These are phyloP conservation scores for Plasmopara muralis DNA, from an alignment of 352 stramenopile genomes.

Conservation along the genomic window DNA sequence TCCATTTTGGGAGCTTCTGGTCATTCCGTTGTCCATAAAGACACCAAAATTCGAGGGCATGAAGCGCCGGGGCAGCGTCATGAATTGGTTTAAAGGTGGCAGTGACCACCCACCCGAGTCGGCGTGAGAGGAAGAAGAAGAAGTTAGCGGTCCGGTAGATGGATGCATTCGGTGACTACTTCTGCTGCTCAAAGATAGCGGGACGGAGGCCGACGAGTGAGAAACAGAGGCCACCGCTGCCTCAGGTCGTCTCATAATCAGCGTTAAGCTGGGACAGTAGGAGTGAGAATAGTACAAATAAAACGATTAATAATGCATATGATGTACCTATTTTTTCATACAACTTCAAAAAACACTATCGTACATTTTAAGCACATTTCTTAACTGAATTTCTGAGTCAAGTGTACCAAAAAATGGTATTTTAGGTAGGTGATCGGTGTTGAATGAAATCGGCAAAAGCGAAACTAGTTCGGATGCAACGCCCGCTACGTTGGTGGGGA, in stretches of 20 bases:
- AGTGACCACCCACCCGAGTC: slow-evolving; percentile 13
- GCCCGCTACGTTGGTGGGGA: too few species aligned
- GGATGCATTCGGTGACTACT: slow-evolving; percentile 2
- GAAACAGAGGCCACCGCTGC: slow-evolving; percentile 3
- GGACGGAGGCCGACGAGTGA: slow-evolving; percentile 4
- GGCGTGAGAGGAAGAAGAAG: not conserved
- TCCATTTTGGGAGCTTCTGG: not conserved
- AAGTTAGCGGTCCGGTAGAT: not conserved
- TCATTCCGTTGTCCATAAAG: slow-evolving; percentile 3
- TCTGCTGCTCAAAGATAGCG: slow-evolving; percentile 2
- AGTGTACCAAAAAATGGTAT: too few species aligned
- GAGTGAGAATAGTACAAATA: too few species aligned
- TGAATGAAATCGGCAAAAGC: too few species aligned
- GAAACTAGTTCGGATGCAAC: too few species aligned
- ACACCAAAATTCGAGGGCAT: slow-evolving; percentile 11
- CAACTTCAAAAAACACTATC: too few species aligned
- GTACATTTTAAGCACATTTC: too few species aligned
- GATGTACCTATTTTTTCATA: too few species aligned
- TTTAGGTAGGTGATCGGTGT: too few species aligned
- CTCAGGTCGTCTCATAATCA: slow-evolving; percentile 13
- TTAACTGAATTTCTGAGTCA: too few species aligned
- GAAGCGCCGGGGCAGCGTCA: slow-evolving; percentile 24
- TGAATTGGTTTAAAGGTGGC: slow-evolving; percentile 29
- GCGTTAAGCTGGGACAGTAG: not conserved
- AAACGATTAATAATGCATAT: too few species aligned